Evolutionary conservation across 495 filamentous ascomycete species (phyloP).

Genomic region (Aspergillus funiculosus): DNA sequence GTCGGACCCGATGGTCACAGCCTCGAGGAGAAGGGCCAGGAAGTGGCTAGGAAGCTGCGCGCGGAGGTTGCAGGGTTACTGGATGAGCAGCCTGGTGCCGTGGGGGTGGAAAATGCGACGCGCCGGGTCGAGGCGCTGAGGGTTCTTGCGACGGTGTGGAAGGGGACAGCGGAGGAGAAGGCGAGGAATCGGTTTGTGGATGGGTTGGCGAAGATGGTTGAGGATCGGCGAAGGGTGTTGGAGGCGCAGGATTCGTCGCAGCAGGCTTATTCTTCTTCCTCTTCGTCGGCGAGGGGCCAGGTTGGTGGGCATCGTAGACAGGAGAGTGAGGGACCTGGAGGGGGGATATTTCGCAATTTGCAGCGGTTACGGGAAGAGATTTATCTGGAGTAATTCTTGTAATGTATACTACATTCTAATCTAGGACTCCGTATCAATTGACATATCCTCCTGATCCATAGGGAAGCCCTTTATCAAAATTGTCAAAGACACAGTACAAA

Average conservation of each 20-base stretch:
- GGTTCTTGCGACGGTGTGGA: constrained; percentile 73
- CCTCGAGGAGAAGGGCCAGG: constrained; percentile 74
- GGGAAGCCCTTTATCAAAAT: too few relatives aligned
- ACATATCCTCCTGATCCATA: too few relatives aligned
- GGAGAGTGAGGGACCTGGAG: constrained; percentile 50
- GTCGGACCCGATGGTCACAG: constrained; percentile 54
- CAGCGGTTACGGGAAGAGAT: constrained; percentile 74
- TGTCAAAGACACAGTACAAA: too few relatives aligned
- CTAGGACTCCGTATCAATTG: too few relatives aligned
- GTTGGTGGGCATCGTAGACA: constrained; percentile 27
- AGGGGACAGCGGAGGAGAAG: constrained; percentile 87
- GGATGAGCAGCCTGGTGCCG: constrained; percentile 39
- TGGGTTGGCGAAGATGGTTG: constrained; percentile 55
- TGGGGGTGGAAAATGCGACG: constrained; percentile 59
- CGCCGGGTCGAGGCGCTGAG: constrained; percentile 67
- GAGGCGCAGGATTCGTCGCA: constrained; percentile 43
- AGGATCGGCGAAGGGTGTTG: constrained; percentile 50
- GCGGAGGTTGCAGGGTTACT: constrained; percentile 67
- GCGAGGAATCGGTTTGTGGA: constrained; percentile 79
- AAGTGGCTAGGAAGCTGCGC: constrained; percentile 59
- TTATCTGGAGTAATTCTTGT: constrained; percentile 43
- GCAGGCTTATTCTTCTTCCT: constrained; percentile 14
- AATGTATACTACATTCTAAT: too few relatives aligned
- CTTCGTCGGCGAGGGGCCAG: constrained; percentile 12
- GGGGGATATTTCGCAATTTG: constrained; percentile 73